phyloP scores from a whole-genome alignment of 140 eudicot species.

The Anethum foeniculum region DNA sequence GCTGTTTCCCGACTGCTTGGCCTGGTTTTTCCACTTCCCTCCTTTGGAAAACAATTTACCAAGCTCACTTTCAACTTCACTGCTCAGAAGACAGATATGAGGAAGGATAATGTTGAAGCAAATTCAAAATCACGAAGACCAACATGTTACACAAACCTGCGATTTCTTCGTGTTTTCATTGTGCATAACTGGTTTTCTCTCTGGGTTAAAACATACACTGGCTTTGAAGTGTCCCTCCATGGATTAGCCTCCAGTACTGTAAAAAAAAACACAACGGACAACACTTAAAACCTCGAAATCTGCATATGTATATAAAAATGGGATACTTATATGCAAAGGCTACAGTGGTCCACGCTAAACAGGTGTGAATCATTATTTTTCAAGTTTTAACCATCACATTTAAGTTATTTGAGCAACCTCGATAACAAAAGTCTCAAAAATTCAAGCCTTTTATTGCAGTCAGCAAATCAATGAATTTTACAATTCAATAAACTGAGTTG shows the following conservation, averaged over 20 bases:
- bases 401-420: neutral
- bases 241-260: constrained; percentile 89
- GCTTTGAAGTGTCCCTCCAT: constrained; percentile 86
- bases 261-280: neutral
- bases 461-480: neutral
- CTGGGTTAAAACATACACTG: constrained; percentile 93
- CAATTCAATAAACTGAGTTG: neutral
- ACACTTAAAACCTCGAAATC: constrained; percentile 6
- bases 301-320: neutral
- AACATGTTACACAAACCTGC: constrained; percentile 50
- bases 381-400: neutral
- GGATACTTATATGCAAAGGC: neutral
- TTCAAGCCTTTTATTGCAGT: neutral
- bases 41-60: constrained; percentile 78
- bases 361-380: neutral
- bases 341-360: neutral
- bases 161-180: constrained; percentile 88
- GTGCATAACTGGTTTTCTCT: constrained; percentile 92
- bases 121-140: neutral
- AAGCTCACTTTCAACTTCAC: constrained; percentile 96
- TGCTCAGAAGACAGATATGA: constrained; percentile 24
- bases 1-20: constrained; percentile 48
- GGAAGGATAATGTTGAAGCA: neutral
- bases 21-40: constrained; percentile 49
- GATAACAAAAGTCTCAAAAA: neutral